Base-by-base conservation (phyloP, 306 rosid species). In the Cucumis hystrix region DNA sequence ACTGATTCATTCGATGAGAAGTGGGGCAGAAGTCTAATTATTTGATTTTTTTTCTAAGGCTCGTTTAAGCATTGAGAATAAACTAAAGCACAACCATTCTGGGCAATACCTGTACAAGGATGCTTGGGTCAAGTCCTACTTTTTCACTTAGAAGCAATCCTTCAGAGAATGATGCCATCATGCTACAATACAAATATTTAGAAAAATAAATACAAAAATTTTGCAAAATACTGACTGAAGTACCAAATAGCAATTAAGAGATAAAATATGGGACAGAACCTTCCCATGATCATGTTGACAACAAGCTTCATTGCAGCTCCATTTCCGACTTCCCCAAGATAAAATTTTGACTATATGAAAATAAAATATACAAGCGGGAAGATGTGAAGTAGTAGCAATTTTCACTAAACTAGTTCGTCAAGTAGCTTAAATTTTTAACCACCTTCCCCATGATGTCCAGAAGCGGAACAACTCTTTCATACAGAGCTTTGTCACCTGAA, bases 111-210 rank as follows among this genome's bases (percentile, higher is more conserved):
- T 92, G 87, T 33, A 92, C 92, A 16, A 92, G 91, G 77, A 95
- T 84, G 16, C 82, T 83, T 13, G 99, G 99, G 81, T 92, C 99
- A 76, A 95, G 80, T 67, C 99, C 97, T 78, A 88, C 96, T 92
- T 95, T 92, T 86, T 90, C 83, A 6, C 91, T 79, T 83, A 92
- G 97, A 85, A 92, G 97, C 88, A 95, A 80, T 70, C 97, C 99
- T 87, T 92, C 99, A 33, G 99, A 89, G 79, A 95, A 95, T 66
- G 97, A 92, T 16, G 99, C 97, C 97, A 95, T 92, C 99, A 95
- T 95, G 82, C 99, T 95, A 79, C 21, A 79, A 75, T 95, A 79
- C 21, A 79, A 75, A 62, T 56, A 68, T 74, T 62, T n/a, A 60
- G 28, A 79, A 81, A 81, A 25, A 23, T 23, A 43, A 69, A 21